Conservation (phyloP, 331 rosid species). For the Stylosanthes scabra region DNA sequence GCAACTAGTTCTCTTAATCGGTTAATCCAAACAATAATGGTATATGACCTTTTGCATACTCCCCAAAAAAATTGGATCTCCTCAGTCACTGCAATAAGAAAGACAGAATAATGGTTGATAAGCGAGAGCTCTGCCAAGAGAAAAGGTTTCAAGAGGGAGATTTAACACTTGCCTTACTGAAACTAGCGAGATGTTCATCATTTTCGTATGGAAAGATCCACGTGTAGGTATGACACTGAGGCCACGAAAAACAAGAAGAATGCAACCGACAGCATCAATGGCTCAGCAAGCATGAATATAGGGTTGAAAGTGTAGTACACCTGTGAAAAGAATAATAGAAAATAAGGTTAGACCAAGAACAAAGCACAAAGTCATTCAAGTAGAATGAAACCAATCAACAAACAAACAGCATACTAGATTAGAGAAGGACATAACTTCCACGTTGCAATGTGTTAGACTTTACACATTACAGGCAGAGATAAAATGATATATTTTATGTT, state of each 20-base stretch:
- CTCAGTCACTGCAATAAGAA: slow-evolving; percentile 42
- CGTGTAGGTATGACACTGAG: slow-evolving; percentile 75
- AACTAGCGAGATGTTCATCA: slow-evolving; percentile 43
- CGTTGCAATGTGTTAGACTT: too few species aligned
- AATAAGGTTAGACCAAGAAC: slow-evolving; percentile 30
- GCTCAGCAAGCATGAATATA: slow-evolving; percentile 95
- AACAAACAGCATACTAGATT: not conserved
- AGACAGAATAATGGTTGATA: slow-evolving; percentile 21
- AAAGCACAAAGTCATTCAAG: not conserved
- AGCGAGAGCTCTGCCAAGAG: slow-evolving; percentile 23
- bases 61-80: slow-evolving; percentile 38
- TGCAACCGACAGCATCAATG: slow-evolving; percentile 77
- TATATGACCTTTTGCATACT: slow-evolving; percentile 9
- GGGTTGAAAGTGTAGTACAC: slow-evolving; percentile 93
- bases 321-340: slow-evolving; percentile 48
- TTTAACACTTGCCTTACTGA: slow-evolving; percentile 38
- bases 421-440: too few species aligned
- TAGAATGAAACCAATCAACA: not conserved
- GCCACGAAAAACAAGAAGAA: slow-evolving; percentile 84
- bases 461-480: too few species aligned
- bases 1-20: slow-evolving; percentile 26
- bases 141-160: slow-evolving; percentile 12
- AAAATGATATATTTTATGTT: not conserved
- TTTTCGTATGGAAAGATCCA: slow-evolving; percentile 85
- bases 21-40: slow-evolving; percentile 7